Evolutionary conservation across 345 rosid genomes (phyloP), one percentile per base, ranked within the genome.

Genomic region (Kandelia obovata): DNA sequence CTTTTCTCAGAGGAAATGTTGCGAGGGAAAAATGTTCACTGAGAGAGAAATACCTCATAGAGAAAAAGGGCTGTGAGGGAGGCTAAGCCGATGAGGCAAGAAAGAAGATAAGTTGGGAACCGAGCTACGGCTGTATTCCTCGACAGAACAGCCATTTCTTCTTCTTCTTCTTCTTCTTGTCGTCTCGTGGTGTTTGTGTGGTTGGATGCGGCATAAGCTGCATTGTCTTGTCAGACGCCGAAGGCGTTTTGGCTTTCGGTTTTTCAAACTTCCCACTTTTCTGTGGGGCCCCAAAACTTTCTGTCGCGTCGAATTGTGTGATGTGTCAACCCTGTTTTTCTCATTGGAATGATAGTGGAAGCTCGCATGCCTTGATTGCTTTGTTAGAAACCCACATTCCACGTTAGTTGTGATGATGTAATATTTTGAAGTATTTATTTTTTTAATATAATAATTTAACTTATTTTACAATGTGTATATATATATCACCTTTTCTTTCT

Each of bases 11-110:
- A 43, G 49, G 16, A 13, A 43, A 43, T 43, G 49, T 43, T 13
- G 13, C 49, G 8, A 2, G 0, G 49, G 49, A 15, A 43, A 21
- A 56, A 64, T 58, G 5, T 17, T 3, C 31, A 47, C 28, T 2
- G 30, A 16, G 21, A 19, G 46, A 47, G 16, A 13, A 4, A 23
- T 68, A 90, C 98, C 98, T 84, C 84, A 82, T 88, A 85, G 72
- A 91, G 79, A 83, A 91, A 78, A 56, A 91, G 46, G 70, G 77
- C 74, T 53, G 89, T 64, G 80, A 94, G 72, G 64, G 87, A 81
- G 88, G 84, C 78, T 19, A 86, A 74, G 52, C 83, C 84, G 66
- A 87, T 58, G 77, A 88, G 62, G 53, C 68, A 69, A 21, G 79
- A 75, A 71, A 88, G 76, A 79, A 87, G 81, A 63, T 78, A 77